phyloP scores from a whole-genome alignment of 2,329 filamentous ascomycete species.

The Microcera coccophila region DNA sequence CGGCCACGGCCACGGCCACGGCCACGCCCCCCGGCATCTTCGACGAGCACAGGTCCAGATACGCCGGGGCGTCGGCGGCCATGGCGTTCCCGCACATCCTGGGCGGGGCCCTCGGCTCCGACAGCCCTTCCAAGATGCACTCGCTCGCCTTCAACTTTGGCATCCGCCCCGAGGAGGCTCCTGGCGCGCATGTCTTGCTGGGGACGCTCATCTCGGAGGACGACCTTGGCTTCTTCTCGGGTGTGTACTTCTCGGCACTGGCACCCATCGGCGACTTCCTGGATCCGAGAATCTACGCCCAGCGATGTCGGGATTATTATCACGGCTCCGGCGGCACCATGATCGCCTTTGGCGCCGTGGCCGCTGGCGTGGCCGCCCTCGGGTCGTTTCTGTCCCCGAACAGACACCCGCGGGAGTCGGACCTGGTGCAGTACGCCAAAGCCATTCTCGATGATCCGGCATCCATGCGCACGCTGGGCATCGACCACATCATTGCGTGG shows the following conservation, averaged over 20 bases:
- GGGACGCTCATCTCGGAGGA: conserved; percentile 15
- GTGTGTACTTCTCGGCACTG: conserved; percentile 16
- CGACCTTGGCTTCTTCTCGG: conserved; percentile 16
- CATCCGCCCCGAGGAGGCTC: conserved; percentile 19
- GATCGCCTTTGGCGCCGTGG: conserved; percentile 18
- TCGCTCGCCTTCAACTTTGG: conserved; percentile 23
- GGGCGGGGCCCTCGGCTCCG: conserved; percentile 13
- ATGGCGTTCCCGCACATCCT: conserved; percentile 23
- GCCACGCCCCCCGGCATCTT: conserved; percentile 18
- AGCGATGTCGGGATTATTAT: conserved; percentile 18
- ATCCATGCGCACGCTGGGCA: conserved; percentile 14
- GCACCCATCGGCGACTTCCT: conserved; percentile 15
- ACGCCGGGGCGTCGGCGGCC: conserved; percentile 16
- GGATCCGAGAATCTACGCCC: conserved; percentile 9
- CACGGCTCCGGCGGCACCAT: conserved; percentile 7
- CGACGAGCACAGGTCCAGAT: conserved; percentile 17
- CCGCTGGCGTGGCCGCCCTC: conserved; percentile 21
- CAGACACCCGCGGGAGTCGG: conserved; percentile 16
- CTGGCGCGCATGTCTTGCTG: conserved; percentile 8
- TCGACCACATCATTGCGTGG: conserved; percentile 20
- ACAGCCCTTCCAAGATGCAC: conserved; percentile 15
- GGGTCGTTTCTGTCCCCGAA: conserved; percentile 20
- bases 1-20: no score
- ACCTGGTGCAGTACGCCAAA: conserved; percentile 21
- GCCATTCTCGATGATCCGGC: conserved; percentile 20